A percentile compares a stretch with the other conserved stretches of the same genome.
Evolutionary conservation across 768 basidiomycete genomes (phyloP).

Genomic region (Suillus subaureus): DNA sequence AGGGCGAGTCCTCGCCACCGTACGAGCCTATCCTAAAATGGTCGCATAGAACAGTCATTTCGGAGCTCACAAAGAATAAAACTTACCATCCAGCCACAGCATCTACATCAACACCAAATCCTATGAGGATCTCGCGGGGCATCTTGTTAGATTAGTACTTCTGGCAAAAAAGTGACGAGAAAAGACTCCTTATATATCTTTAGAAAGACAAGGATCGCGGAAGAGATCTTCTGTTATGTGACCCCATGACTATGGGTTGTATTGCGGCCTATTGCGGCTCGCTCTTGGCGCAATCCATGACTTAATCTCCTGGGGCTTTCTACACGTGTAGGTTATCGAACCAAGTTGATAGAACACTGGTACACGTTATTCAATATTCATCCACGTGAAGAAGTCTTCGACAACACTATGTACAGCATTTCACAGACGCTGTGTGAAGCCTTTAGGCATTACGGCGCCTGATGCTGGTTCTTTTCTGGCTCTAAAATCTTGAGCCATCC

Average conservation of each 20-base stretch:
- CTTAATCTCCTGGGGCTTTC: background rate
- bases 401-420: background rate
- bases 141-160: slow-evolving; percentile 28
- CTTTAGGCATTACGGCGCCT: slow-evolving; percentile 60
- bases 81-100: slow-evolving; percentile 68
- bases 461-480: slow-evolving; percentile 46
- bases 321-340: slow-evolving; percentile 6
- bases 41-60: background rate
- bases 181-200: slow-evolving; percentile 1
- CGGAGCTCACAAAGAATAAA: background rate
- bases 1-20: slow-evolving; percentile 65
- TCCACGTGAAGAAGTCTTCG: slow-evolving; percentile 4
- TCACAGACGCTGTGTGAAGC: slow-evolving; percentile 24
- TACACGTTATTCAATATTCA: background rate
- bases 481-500: slow-evolving; percentile 67
- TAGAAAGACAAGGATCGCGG: background rate
- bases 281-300: background rate
- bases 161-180: no score
- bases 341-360: background rate
- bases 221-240: background rate
- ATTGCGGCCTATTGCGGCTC: background rate
- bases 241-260: background rate
- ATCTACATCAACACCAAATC: slow-evolving; percentile 72
- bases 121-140: slow-evolving; percentile 55
- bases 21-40: slow-evolving; percentile 61